These are phyloP conservation scores for Arxiozyma telluris DNA, from an alignment of 1,139 yeast genomes.

Conservation along the genomic window DNA sequence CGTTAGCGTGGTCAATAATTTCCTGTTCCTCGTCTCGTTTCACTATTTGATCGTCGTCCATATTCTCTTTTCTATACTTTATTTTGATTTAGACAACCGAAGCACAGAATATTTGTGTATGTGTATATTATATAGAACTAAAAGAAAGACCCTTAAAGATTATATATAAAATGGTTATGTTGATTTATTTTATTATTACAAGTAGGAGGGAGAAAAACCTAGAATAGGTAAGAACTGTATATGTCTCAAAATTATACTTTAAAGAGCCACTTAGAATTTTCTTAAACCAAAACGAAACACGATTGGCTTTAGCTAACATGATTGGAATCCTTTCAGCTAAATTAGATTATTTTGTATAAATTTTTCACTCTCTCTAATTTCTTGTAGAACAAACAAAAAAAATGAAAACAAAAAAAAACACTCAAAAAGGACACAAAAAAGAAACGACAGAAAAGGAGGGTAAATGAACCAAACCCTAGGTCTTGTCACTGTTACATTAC, in stretches of 20 bases:
- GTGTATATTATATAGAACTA: no score
- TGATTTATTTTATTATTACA: no score
- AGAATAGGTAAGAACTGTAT: no score
- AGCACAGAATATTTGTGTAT: neutral
- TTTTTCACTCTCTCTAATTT: neutral
- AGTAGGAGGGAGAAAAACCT: no score
- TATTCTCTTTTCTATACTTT: neutral
- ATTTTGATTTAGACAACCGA: neutral
- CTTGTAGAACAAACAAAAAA: neutral
- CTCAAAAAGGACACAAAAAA: neutral
- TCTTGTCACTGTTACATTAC: neutral
- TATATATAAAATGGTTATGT: no score
- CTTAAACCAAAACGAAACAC: no score
- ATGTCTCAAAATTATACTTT: no score
- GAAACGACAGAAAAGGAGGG: neutral
- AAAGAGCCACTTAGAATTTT: no score
- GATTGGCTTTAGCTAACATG: no score
- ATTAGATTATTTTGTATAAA: no score
- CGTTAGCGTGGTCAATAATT: constrained; percentile 25
- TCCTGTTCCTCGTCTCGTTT: constrained; percentile 26
- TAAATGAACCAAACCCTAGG: neutral
- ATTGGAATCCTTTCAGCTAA: no score
- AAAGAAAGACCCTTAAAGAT: no score
- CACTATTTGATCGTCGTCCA: constrained; percentile 9
- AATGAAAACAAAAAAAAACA: neutral